Evolutionary conservation across 2,329 filamentous ascomycete genomes (phyloP), one percentile per base, ranked within the genome.

Genomic region (Diaporthe sp.): DNA sequence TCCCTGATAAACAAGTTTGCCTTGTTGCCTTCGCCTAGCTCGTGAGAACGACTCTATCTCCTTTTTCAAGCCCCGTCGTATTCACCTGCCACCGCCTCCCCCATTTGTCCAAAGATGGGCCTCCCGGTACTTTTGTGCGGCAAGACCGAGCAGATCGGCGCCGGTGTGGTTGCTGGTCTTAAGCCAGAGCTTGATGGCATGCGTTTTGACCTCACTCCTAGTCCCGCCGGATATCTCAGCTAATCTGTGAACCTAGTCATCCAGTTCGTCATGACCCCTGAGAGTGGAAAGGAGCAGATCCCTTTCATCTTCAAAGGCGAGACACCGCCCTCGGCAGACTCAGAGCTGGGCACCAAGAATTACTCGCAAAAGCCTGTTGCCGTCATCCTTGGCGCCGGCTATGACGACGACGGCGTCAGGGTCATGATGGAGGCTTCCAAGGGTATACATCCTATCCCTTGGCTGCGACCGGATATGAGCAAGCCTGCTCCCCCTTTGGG

Each of bases 141-240:
- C 22, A 79, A 72, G 57, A 79, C 78, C 10, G 77, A 79, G 72
- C 28, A 61, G 4, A 80, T 79, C 31, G 79, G 78, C 1, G 61
- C 15, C 2, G 77, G 68, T 4, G 79, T 80, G 17, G 76, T 79
- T 47, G 78, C 75, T 7, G 47, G n/a, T 37, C 77, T 81, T 7
- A 78, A 80, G 60, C 80, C 79, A 20, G 78, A 81, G 72, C 79
- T 77, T 42, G 79, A 80, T 39, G 79, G 80, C 80, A n/a, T 20
- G 75, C 76, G 9, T 25, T 13, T 31, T 4, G 4, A 4, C 6
- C 17, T 47, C 44, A 22, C 17, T 47, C 8, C 20, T 4, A 47
- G 7, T 22, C 17, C 1, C 17, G 20, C 2, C 7, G 17, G 17
- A 22, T 22, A 9, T 22, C 20, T 47, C 8, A 17, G 44, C 44